phyloP scores from a whole-genome alignment of 148 eudicot genomes.

The Drosera capensis region DNA sequence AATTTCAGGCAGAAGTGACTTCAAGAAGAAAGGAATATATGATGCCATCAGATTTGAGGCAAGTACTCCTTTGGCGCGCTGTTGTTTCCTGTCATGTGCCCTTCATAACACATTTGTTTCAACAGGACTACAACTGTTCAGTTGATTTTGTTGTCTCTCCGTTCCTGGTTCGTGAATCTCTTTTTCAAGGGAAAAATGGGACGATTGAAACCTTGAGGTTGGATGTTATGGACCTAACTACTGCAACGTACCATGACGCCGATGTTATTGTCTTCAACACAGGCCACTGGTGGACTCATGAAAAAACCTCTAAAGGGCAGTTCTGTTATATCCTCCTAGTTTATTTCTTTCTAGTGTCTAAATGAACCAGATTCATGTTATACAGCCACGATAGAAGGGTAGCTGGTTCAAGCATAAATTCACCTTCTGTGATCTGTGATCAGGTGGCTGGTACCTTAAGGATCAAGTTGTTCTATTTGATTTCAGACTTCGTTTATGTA shows the following conservation, averaged over 20 bases:
- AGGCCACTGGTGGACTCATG: conserved; percentile 99
- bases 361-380: no score
- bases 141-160: conserved; percentile 73
- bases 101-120: no score
- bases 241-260: conserved; percentile 69
- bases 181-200: conserved; percentile 27
- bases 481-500: no score
- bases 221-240: conserved; percentile 64
- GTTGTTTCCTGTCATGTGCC: no score
- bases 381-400: no score
- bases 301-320: conserved; percentile 82
- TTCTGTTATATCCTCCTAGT: neutral
- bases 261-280: conserved; percentile 79
- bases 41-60: conserved; percentile 80
- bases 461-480: no score
- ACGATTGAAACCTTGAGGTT: conserved; percentile 56
- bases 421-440: no score
- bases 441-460: no score
- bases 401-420: no score
- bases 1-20: conserved; percentile 58
- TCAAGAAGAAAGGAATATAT: conserved; percentile 68
- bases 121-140: conserved; percentile 67
- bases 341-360: neutral
- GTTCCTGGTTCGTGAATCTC: conserved; percentile 62
- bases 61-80: conserved; percentile 12